Evolutionary conservation across 345 rosid species (phyloP).

Genomic region (Eucalyptus virginea): DNA sequence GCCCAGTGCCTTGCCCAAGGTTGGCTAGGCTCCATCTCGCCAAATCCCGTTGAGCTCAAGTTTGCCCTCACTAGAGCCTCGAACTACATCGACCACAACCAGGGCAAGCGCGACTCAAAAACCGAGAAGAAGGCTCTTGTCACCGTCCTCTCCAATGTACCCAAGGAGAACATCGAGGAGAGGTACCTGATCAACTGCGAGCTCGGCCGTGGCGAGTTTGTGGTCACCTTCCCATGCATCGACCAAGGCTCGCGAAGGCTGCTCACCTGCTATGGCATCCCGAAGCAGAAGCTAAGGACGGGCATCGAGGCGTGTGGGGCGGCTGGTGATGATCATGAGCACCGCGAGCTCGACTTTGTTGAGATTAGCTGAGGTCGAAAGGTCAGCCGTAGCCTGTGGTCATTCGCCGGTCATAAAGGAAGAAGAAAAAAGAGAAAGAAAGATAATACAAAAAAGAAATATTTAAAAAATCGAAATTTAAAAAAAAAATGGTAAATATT

Average conservation of each 20-base stretch:
- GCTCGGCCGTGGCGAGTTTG: neutral
- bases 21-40: too few relatives aligned
- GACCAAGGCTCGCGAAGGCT: neutral
- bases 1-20: too few relatives aligned
- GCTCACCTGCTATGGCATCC: neutral
- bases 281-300: neutral
- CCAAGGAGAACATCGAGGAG: neutral
- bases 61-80: neutral
- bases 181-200: neutral
- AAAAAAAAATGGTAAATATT: too few relatives aligned
- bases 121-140: neutral
- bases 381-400: neutral
- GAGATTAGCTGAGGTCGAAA: neutral
- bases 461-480: neutral
- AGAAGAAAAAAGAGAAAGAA: neutral
- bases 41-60: neutral
- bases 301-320: neutral
- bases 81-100: neutral
- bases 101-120: neutral
- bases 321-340: neutral
- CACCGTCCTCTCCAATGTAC: neutral
- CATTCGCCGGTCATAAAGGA: neutral
- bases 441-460: neutral
- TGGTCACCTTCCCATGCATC: neutral
- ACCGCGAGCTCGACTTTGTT: neutral